phyloP scores from a whole-genome alignment of 768 basidiomycete genomes.

The Lentinula lateritia region DNA sequence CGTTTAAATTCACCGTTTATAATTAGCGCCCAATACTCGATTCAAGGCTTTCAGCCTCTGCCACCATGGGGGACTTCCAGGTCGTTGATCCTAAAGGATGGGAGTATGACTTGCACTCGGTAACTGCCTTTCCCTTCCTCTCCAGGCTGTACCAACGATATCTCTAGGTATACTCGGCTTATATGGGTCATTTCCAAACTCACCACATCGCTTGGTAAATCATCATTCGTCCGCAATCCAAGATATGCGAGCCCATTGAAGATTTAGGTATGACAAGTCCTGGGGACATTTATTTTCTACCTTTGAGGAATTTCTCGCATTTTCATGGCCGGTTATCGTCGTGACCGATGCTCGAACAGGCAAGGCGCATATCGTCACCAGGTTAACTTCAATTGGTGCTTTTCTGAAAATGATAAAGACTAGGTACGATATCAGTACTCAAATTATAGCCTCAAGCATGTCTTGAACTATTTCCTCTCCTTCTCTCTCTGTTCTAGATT shows the following conservation, averaged over 20 bases:
- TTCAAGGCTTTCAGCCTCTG: background rate
- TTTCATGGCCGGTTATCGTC: constrained; percentile 80
- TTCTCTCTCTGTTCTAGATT: constrained; percentile 38
- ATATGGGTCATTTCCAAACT: constrained; percentile 74
- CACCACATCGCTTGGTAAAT: constrained; percentile 61
- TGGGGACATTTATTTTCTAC: constrained; percentile 78
- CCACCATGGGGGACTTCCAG: constrained; percentile 1
- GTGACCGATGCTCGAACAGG: constrained; percentile 71
- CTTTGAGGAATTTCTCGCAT: constrained; percentile 74
- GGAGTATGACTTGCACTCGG: constrained; percentile 77
- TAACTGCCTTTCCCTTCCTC: constrained; percentile 6
- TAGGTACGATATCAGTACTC: constrained; percentile 32
- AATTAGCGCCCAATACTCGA: background rate
- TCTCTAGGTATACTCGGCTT: constrained; percentile 59
- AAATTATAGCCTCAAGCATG: background rate
- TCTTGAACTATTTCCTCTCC: background rate
- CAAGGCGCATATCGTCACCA: constrained; percentile 75
- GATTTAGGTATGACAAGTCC: constrained; percentile 65
- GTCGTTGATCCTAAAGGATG: constrained; percentile 39
- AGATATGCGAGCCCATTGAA: constrained; percentile 1
- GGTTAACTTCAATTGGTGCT: constrained; percentile 60
- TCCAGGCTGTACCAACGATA: background rate
- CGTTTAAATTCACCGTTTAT: background rate
- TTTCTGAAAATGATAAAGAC: constrained; percentile 87
- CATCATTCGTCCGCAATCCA: background rate